Conservation (phyloP, 2,329 filamentous ascomycete genomes). For the Fusarium paranaense region DNA sequence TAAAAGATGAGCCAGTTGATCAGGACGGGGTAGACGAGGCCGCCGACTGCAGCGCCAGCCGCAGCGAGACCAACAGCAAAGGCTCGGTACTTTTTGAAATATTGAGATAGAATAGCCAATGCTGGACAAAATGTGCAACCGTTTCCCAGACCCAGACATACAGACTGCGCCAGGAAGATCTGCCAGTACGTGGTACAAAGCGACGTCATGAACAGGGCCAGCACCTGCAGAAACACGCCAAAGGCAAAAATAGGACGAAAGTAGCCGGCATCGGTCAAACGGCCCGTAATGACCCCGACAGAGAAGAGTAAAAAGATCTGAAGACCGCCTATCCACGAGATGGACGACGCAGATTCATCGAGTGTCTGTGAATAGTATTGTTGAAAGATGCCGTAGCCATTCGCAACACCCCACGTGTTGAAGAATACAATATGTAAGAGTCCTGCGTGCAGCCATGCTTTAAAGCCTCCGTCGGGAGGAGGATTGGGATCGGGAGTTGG, state of each 20-base stretch:
- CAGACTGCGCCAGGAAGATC: conserved; percentile 61
- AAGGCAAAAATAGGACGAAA: conserved; percentile 53
- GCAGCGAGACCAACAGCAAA: conserved; percentile 71
- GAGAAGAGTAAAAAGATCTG: conserved; percentile 58
- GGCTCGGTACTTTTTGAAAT: conserved; percentile 66
- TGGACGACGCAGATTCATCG: conserved; percentile 48
- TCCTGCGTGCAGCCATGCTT: conserved; percentile 48
- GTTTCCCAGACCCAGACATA: conserved; percentile 62
- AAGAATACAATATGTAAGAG: conserved; percentile 55
- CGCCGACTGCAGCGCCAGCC: conserved; percentile 66
- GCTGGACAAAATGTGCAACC: conserved; percentile 69
- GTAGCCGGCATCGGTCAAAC: conserved; percentile 57
- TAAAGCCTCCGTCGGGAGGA: conserved; percentile 35
- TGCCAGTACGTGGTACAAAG: conserved; percentile 60
- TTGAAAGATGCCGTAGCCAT: conserved; percentile 60
- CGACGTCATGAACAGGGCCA: conserved; percentile 60
- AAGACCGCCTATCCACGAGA: conserved; percentile 59
- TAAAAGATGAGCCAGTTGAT: conserved; percentile 58
- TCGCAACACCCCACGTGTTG: conserved; percentile 60
- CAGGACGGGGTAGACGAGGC: conserved; percentile 64
- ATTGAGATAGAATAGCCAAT: conserved; percentile 71
- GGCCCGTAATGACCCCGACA: conserved; percentile 55
- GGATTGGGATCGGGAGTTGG: not conserved
- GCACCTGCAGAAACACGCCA: conserved; percentile 53
- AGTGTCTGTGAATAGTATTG: conserved; percentile 56